Evolutionary conservation across 768 basidiomycete genomes (phyloP).

Genomic region (Mycena alexandri): DNA sequence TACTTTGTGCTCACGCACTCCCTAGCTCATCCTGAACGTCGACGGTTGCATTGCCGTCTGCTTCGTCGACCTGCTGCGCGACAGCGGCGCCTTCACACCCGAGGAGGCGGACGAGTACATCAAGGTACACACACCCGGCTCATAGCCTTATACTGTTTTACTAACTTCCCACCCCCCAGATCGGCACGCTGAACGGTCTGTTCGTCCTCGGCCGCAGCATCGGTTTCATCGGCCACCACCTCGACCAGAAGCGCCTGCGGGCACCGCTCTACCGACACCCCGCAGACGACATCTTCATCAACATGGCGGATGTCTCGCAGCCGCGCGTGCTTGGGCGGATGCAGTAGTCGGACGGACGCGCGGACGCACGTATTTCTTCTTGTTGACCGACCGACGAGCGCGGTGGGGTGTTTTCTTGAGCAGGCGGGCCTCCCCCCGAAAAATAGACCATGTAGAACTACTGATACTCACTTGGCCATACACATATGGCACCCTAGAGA

Average conservation of each 20-base stretch:
- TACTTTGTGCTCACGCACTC: constrained; percentile 7
- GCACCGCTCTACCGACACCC: constrained; percentile 96
- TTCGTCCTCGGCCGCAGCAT: constrained; percentile 98
- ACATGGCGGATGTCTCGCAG: constrained; percentile 88
- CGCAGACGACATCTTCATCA: constrained; percentile 96
- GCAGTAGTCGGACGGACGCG: constrained; percentile 40
- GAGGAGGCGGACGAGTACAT: constrained; percentile 99
- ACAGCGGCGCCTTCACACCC: constrained; percentile 92
- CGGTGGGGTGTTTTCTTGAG: neutral
- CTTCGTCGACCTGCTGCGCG: constrained; percentile 94
- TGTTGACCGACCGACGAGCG: neutral
- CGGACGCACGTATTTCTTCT: neutral
- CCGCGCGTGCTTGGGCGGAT: constrained; percentile 80
- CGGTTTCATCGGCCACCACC: constrained; percentile 96
- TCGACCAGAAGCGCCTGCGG: constrained; percentile 96
- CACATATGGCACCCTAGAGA: neutral
- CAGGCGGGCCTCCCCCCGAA: neutral
- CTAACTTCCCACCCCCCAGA: constrained; percentile 48
- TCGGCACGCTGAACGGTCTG: constrained; percentile 94
- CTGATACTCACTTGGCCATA: constrained; percentile 9
- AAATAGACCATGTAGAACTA: constrained; percentile 18
- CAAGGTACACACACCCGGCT: constrained; percentile 60
- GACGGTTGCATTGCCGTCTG: constrained; percentile 96
- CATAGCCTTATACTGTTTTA: too few relatives aligned
- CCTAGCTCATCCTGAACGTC: constrained; percentile 92